Conservation (phyloP, 352 stramenopile species). For the Phytopythium oedochilum region DNA sequence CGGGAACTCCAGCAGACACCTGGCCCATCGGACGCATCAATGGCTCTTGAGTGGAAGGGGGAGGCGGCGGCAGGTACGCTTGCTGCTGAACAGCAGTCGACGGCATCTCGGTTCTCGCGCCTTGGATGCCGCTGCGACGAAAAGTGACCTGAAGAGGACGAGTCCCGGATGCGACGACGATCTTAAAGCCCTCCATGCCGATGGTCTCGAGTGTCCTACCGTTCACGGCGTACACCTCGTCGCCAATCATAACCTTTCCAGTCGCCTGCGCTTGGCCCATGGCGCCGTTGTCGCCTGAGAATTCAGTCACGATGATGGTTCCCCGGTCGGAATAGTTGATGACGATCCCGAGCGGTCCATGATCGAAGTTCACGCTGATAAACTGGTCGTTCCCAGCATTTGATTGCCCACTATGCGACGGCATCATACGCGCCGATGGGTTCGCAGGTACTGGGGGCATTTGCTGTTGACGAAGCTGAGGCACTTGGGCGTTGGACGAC, state of each 20-base stretch:
- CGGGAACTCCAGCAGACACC: background rate
- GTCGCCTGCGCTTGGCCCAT: conserved; percentile 73
- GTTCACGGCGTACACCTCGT: conserved; percentile 82
- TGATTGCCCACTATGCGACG: background rate
- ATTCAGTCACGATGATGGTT: conserved; percentile 78
- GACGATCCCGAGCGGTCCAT: conserved; percentile 71
- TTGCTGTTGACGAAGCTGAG: background rate
- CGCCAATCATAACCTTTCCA: conserved; percentile 63
- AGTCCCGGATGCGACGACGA: conserved; percentile 45
- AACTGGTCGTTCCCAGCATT: conserved; percentile 20
- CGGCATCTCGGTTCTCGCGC: background rate
- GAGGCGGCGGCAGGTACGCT: background rate
- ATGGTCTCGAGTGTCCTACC: conserved; percentile 53
- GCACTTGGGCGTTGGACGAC: background rate
- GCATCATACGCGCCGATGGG: conserved; percentile 10
- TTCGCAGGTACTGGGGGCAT: background rate
- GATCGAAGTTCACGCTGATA: conserved; percentile 60
- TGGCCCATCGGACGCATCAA: background rate
- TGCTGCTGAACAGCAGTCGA: background rate
- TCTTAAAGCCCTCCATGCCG: conserved; percentile 83
- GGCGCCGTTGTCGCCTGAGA: conserved; percentile 58
- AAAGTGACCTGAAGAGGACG: conserved; percentile 73
- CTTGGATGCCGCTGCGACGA: conserved; percentile 16
- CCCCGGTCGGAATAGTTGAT: conserved; percentile 78
- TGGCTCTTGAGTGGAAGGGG: background rate